These are phyloP conservation scores for Gryganskiella cystojenkinii DNA, from an alignment of 192 early-diverging fungal genomes.

Conservation along the genomic window DNA sequence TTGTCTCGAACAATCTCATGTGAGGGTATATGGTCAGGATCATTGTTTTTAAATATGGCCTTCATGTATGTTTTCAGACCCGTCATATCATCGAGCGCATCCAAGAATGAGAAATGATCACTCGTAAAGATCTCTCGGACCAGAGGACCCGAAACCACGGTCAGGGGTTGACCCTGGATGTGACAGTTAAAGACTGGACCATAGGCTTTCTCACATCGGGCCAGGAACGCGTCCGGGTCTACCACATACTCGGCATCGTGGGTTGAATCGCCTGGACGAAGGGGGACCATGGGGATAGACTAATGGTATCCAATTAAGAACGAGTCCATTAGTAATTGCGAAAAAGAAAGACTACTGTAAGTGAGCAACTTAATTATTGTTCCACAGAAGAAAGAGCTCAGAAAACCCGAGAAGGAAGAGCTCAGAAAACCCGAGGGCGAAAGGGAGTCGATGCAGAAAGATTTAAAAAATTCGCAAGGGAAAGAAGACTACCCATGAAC, in stretches of 20 bases:
- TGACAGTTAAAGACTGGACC: conserved; percentile 45
- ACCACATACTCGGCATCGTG: conserved; percentile 21
- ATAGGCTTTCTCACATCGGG: conserved; percentile 10
- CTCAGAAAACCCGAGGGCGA: too few relatives aligned
- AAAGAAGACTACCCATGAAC: too few relatives aligned
- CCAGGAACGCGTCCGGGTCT: conserved; percentile 13
- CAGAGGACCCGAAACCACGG: conserved; percentile 34
- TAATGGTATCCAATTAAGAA: not conserved
- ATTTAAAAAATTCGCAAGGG: too few relatives aligned
- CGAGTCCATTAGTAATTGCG: not conserved
- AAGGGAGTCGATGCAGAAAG: too few relatives aligned
- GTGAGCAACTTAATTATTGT: too few relatives aligned
- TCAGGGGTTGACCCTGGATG: conserved; percentile 17
- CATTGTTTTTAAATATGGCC: conserved; percentile 22
- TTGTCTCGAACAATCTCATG: conserved; percentile 42
- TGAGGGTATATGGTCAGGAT: not conserved
- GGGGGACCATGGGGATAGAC: conserved; percentile 20
- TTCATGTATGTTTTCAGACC: conserved; percentile 10
- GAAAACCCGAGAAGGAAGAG: too few relatives aligned
- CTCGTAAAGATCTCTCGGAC: conserved; percentile 53
- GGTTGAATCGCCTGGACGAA: conserved; percentile 24
- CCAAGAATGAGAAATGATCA: conserved; percentile 28
- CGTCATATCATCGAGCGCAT: conserved; percentile 22
- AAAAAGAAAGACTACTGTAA: too few relatives aligned
- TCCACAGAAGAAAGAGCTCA: too few relatives aligned